These are phyloP conservation scores for Byssoonygena ceratinophila DNA, from an alignment of 2,329 filamentous ascomycete species.

Conservation along the genomic window DNA sequence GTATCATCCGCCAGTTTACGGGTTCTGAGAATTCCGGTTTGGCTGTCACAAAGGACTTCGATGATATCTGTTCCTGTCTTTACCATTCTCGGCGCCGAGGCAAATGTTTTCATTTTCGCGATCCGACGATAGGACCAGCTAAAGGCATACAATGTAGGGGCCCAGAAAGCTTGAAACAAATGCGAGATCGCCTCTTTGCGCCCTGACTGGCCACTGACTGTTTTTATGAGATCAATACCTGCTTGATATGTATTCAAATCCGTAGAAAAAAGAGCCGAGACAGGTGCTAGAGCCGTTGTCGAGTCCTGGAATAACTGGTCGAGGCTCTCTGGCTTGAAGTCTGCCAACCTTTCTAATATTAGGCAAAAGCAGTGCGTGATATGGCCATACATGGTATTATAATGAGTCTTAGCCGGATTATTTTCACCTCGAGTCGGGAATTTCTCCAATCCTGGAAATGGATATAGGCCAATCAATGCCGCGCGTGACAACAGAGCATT, in stretches of 20 bases:
- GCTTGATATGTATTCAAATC: constrained; percentile 69
- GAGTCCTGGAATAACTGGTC: constrained; percentile 57
- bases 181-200: constrained; percentile 52
- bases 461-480: constrained; percentile 59
- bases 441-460: constrained; percentile 64
- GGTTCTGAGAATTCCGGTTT: constrained; percentile 52
- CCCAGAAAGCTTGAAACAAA: constrained; percentile 48
- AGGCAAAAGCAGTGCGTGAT: constrained; percentile 55
- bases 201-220: constrained; percentile 59
- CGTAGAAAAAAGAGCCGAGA: constrained; percentile 71
- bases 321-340: constrained; percentile 61
- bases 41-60: constrained; percentile 53
- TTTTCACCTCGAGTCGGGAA: constrained; percentile 46
- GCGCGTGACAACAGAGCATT: constrained; percentile 63
- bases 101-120: constrained; percentile 47
- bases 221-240: constrained; percentile 71
- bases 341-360: constrained; percentile 67
- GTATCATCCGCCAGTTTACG: constrained; percentile 45
- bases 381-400: constrained; percentile 62
- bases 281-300: constrained; percentile 59
- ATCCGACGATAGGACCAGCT: constrained; percentile 48
- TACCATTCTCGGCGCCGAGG: constrained; percentile 50
- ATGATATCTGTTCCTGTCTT: constrained; percentile 53
- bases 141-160: constrained; percentile 47
- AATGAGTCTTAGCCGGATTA: constrained; percentile 51